Evolutionary conservation across 2,329 filamentous ascomycete genomes (phyloP).

Genomic region (Ascochyta clinopodiicola): DNA sequence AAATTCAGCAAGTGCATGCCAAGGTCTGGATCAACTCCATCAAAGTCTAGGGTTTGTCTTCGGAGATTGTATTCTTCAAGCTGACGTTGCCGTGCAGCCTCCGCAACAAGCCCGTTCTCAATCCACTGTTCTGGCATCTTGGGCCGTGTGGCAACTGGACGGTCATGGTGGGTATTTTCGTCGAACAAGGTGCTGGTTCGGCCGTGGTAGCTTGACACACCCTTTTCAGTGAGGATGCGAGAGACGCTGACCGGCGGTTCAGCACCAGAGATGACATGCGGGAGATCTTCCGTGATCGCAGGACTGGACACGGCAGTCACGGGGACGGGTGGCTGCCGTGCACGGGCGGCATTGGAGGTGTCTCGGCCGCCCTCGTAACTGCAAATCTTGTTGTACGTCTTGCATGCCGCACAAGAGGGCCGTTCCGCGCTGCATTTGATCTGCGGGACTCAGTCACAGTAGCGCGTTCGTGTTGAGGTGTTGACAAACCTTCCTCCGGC

Average conservation of each 20-base stretch:
- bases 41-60: conserved; percentile 59
- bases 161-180: conserved; percentile 38
- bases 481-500: conserved; percentile 46
- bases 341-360: conserved; percentile 29
- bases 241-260: conserved; percentile 31
- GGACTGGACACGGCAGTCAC: background rate
- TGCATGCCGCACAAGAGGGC: conserved; percentile 56
- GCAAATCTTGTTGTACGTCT: conserved; percentile 54
- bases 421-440: conserved; percentile 58
- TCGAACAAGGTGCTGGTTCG: conserved; percentile 59
- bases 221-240: conserved; percentile 51
- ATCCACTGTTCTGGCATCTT: conserved; percentile 50
- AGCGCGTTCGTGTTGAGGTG: background rate
- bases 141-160: conserved; percentile 17
- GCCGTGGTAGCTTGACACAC: conserved; percentile 56
- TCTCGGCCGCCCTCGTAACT: conserved; percentile 40
- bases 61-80: conserved; percentile 58
- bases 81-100: conserved; percentile 58
- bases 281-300: no score
- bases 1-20: conserved; percentile 60
- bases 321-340: conserved; percentile 19
- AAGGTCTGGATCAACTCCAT: conserved; percentile 60
- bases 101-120: conserved; percentile 55
- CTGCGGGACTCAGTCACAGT: conserved; percentile 30
- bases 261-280: background rate